Evolutionary conservation across 768 basidiomycete genomes (phyloP), one percentile per base, ranked within the genome.

Genomic region (Lactarius deliciosus): DNA sequence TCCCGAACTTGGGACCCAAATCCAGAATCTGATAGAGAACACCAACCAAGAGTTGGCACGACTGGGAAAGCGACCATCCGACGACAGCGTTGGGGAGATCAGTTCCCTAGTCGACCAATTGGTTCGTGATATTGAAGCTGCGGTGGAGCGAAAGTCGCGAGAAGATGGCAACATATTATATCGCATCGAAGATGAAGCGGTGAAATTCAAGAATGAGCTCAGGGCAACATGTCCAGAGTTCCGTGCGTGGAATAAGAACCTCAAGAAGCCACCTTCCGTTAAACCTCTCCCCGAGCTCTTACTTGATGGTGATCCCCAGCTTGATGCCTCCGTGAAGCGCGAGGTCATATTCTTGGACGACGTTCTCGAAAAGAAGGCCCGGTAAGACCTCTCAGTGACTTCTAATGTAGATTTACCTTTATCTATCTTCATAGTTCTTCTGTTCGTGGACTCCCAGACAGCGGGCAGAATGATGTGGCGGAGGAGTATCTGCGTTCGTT

Each of bases 1-100:
- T 0, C 86, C 86, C 0, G 76, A 82, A 54, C 84, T 89, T n/a
- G 79, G 81, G 53, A 74, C 80, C 0, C 86, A 88, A 67, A 73
- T 89, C 25, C 77, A 79, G 36, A 76, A 72, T 0, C 72, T 79
- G 0, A 78, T 85, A 3, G 65, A 71, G 0, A 71, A 68, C 9
- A 79, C 82, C 0, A 2, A 32, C 2, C 6, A 16, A 75, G 78
- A 1, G 47, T 69, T 5, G 64, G 65, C 45, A 15, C 75, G n/a
- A 7, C 73, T 82, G 0, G 86, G 88, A 0, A 79, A 74, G 22
- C 78, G 80, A 0, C 86, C 86, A 0, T 83, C 86, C 0, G 71
- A 68, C 1, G 82, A 90, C 62, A 81, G 88, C 0, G 72, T 82
- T 0, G 79, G 78, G 50, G 87, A 88, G 55, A 80, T 90, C 5